Evolutionary conservation across 768 basidiomycete species (phyloP).

Genomic region (Lyophyllum decastes): DNA sequence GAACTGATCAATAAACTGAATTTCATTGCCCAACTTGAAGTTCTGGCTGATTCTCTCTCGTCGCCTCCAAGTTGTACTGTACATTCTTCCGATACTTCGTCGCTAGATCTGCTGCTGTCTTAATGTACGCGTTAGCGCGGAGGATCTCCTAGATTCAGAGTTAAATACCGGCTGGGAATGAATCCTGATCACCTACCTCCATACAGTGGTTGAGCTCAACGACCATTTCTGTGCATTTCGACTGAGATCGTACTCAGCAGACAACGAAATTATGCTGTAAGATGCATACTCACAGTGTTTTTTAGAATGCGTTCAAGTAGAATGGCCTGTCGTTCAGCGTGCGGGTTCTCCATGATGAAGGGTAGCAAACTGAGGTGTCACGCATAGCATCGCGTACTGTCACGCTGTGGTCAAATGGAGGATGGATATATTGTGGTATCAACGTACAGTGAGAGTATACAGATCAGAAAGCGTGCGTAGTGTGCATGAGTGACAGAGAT

Average conservation of each 20-base stretch:
- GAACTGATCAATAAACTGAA: neutral
- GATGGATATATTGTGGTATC: conserved; percentile 1
- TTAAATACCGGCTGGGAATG: conserved; percentile 1
- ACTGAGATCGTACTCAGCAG: conserved; percentile 43
- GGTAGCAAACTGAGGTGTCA: conserved; percentile 12
- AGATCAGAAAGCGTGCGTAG: neutral
- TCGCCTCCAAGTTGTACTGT: conserved; percentile 86
- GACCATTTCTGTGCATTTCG: conserved; percentile 91
- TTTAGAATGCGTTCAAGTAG: conserved; percentile 89
- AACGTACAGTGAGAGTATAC: conserved; percentile 11
- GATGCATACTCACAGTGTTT: conserved; percentile 64
- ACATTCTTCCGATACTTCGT: conserved; percentile 92
- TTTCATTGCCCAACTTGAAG: neutral
- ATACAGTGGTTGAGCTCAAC: conserved; percentile 86
- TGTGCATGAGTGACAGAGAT: conserved; percentile 6
- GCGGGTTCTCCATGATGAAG: conserved; percentile 85
- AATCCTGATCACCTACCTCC: conserved; percentile 48
- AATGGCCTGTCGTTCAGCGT: conserved; percentile 89
- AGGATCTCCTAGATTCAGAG: conserved; percentile 65
- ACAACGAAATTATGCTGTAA: neutral
- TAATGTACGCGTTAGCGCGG: conserved; percentile 74
- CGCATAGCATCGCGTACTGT: conserved; percentile 17
- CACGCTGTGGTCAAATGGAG: neutral
- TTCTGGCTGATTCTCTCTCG: conserved; percentile 39
- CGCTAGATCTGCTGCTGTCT: conserved; percentile 80